Evolutionary conservation across 257 asterid species (phyloP), one percentile per base, ranked within the genome.

Genomic region (Solanum acaule): DNA sequence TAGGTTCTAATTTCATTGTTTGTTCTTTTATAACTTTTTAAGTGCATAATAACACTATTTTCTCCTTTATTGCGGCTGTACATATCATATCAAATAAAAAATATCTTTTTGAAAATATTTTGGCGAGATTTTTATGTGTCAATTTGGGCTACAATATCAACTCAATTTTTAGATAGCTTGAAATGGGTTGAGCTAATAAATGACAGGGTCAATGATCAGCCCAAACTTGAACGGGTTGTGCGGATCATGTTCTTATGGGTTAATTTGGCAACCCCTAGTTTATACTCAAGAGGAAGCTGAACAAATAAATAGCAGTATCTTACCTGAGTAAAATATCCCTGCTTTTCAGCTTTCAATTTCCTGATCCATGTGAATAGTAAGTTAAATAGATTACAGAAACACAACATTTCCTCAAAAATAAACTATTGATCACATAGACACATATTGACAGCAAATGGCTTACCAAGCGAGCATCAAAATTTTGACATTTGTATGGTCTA

Each of bases 261-360:
- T 59, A 59, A 59, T 59, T 3, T 59, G 67, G 67, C 67, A 59
- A 59, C 67, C 67, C 25, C 12, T 59, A 20, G 67, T 59, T 59
- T 59, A 59, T 59, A 59, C 67, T 59, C 67, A 20, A 59, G 25
- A 59, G 67, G 67, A 59, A 59, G 11, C 12, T 59, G 67, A 59
- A 59, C 67, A 59, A 16, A 83, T 31, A 38, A 29, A 42, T 29
- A 63, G 63, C 77, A 72, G 52, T 40, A 71, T 86, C 93, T 88
- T 91, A 96, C 99, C 96, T 92, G 90, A 88, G 98, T 93, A 92
- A 96, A 96, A 91, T 96, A 95, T 88, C 98, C 99, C 91, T 96
- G 99, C 89, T 92, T 95, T 92, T 94, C 92, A 10, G 99, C 97
- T 91, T 95, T 93, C 98, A 97, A 90, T 96, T 94, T 97, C 98